These are phyloP conservation scores for Macrolepiota dolichaula DNA, from an alignment of 768 basidiomycete genomes.

Conservation along the genomic window DNA sequence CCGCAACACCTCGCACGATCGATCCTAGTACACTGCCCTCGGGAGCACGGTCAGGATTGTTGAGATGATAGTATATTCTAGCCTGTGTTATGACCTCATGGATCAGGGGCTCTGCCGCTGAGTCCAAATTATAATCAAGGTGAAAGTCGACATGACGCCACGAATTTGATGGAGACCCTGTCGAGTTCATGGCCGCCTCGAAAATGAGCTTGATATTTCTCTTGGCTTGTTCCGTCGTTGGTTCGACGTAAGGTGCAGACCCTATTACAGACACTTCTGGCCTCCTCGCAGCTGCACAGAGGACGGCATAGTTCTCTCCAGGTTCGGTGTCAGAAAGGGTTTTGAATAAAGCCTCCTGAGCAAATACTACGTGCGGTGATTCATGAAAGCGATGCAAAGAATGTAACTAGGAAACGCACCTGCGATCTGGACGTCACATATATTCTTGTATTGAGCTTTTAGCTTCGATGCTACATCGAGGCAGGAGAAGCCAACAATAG, in stretches of 20 bases:
- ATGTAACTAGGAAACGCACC: constrained; percentile 30
- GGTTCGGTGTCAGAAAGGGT: constrained; percentile 28
- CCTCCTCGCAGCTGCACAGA: constrained; percentile 36
- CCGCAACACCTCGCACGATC: not conserved
- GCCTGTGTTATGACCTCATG: constrained; percentile 46
- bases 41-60: constrained; percentile 4
- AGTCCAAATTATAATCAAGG: constrained; percentile 64
- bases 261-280: constrained; percentile 50
- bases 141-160: constrained; percentile 55
- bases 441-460: constrained; percentile 36
- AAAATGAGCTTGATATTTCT: constrained; percentile 53
- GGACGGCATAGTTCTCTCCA: constrained; percentile 42
- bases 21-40: constrained; percentile 10
- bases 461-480: constrained; percentile 49
- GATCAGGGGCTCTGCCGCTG: constrained; percentile 46
- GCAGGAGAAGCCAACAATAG: constrained; percentile 48
- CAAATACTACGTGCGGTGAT: constrained; percentile 41
- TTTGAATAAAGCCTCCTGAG: constrained; percentile 55
- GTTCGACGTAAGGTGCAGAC: constrained; percentile 66
- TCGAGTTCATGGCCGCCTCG: constrained; percentile 33
- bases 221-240: constrained; percentile 40
- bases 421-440: constrained; percentile 57
- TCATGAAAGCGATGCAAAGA: not conserved
- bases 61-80: constrained; percentile 16
- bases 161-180: not conserved